Evolutionary conservation across 108 stramenopile species (phyloP), one percentile per base, ranked within the genome.

Genomic region (Skeletonema costatum): DNA sequence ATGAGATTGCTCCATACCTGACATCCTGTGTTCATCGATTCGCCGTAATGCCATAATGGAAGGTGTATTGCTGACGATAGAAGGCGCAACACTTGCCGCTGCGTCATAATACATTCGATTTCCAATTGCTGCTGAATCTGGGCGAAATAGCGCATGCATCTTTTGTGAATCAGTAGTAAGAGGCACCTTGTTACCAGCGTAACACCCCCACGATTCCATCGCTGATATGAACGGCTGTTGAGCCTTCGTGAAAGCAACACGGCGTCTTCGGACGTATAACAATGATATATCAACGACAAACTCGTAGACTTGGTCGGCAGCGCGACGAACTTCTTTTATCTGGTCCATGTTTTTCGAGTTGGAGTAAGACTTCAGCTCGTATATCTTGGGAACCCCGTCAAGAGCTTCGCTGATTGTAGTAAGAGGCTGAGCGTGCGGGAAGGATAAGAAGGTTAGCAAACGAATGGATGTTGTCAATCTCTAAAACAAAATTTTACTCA

Each of bases 381-480:
- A 83, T 74, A 96, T 93, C 64, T 87, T 88, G 41, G 88, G 83
- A 56, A 89, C 60, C 3, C 92, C 92, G 84, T 96, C 95, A n/a
- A 91, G 85, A 17, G 89, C 92, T 85, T 96, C 92, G 10, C 85
- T 78, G 6, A 96, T 85, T 2, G 86, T 89, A 9, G 92, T 90
- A 58, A 93, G 14, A 10, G 95, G 95, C 75, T 79, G 51, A 36
- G 42, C n/a, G 41, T 6, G 35, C 6, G 41, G 12, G 1, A 70
- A 12, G 66, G 29, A 51, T 5, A 70, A 38, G 36, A 19, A 70
- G 69, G 11, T 11, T 25, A 33, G 69, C 12, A 9, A 12, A 4
- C 1, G 13, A 6, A 65, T 8, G n/a, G 16, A 17, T 17, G 60
- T 3, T 60, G 13, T 42, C 17, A 48, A 36, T 42, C 41, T 42